phyloP scores from a whole-genome alignment of 352 stramenopile species.

The Phytophthora nicotianae region DNA sequence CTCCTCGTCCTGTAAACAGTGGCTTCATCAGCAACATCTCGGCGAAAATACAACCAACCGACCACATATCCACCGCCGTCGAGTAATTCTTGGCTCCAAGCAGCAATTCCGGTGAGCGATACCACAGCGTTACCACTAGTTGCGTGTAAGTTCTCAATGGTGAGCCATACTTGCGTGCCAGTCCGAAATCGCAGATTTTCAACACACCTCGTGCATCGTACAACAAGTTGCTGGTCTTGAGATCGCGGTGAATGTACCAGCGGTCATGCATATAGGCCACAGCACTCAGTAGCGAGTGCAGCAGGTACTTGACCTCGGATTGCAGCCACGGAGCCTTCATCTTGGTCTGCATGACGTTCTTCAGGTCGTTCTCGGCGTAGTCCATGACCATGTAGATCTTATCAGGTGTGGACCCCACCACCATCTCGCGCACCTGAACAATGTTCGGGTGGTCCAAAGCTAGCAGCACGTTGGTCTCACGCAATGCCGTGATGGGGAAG shows the following conservation, averaged over 20 bases:
- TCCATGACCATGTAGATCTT: slow-evolving; percentile 94
- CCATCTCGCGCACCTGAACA: slow-evolving; percentile 87
- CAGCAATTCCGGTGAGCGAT: slow-evolving; percentile 94
- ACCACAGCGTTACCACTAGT: slow-evolving; percentile 96
- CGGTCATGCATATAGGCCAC: slow-evolving; percentile 92
- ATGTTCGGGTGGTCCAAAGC: slow-evolving; percentile 89
- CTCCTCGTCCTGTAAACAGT: slow-evolving; percentile 92
- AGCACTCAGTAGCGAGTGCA: slow-evolving; percentile 92
- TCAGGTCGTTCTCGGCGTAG: slow-evolving; percentile 89
- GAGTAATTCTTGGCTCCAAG: slow-evolving; percentile 93
- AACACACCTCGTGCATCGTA: slow-evolving; percentile 87
- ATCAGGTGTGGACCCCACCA: slow-evolving; percentile 84
- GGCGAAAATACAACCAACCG: slow-evolving; percentile 95
- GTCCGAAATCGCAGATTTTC: slow-evolving; percentile 89
- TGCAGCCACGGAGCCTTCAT: slow-evolving; percentile 85
- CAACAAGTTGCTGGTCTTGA: slow-evolving; percentile 98
- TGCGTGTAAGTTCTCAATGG: slow-evolving; percentile 87
- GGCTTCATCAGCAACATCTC: slow-evolving; percentile 95
- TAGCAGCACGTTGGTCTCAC: slow-evolving; percentile 87
- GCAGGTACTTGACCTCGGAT: slow-evolving; percentile 94
- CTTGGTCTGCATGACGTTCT: slow-evolving; percentile 84
- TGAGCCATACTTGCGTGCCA: slow-evolving; percentile 82
- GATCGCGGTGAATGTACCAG: slow-evolving; percentile 95
- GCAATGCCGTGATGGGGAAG: slow-evolving; percentile 85
- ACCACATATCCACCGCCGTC: slow-evolving; percentile 97